Conservation (phyloP, 768 basidiomycete species). For the Boletus patriciae region DNA sequence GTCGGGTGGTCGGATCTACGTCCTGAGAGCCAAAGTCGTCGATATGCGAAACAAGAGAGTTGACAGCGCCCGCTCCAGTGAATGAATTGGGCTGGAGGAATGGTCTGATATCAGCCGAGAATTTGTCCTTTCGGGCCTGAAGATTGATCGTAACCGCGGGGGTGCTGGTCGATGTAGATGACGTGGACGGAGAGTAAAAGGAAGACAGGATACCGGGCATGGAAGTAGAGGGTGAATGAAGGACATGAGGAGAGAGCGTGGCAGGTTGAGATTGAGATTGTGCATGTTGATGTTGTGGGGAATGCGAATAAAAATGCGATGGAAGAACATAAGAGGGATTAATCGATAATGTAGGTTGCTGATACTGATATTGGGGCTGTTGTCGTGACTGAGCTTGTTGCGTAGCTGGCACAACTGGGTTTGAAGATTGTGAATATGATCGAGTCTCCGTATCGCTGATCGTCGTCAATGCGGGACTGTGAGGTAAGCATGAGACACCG, state of each 20-base stretch:
- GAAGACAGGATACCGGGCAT: conserved; percentile 36
- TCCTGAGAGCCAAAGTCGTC: conserved; percentile 60
- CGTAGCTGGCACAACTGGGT: conserved; percentile 38
- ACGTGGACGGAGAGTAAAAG: conserved; percentile 40
- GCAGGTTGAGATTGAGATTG: conserved; percentile 46
- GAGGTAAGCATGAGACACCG: conserved; percentile 15
- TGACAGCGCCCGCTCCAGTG: conserved; percentile 68
- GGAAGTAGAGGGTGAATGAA: conserved; percentile 54
- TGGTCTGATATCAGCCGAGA: conserved; percentile 53
- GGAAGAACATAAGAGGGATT: conserved; percentile 42
- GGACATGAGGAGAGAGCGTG: conserved; percentile 68
- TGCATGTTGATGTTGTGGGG: conserved; percentile 29
- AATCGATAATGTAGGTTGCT: conserved; percentile 43
- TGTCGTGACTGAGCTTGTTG: conserved; percentile 37
- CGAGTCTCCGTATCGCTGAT: conserved; percentile 51
- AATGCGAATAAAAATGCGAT: conserved; percentile 39
- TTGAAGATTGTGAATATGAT: conserved; percentile 46
- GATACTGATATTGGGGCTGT: conserved; percentile 40
- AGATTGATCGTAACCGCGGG: conserved; percentile 38
- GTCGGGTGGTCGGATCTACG: conserved; percentile 60
- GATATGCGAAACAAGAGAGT: conserved; percentile 57
- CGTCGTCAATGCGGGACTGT: conserved; percentile 60
- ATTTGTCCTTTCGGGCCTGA: conserved; percentile 55
- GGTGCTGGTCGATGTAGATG: conserved; percentile 30
- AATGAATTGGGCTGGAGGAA: conserved; percentile 59